A percentile compares a stretch with the other conserved stretches of the same genome.
Evolutionary conservation across 306 rosid species (phyloP).

Genomic region (Prunus persica): DNA sequence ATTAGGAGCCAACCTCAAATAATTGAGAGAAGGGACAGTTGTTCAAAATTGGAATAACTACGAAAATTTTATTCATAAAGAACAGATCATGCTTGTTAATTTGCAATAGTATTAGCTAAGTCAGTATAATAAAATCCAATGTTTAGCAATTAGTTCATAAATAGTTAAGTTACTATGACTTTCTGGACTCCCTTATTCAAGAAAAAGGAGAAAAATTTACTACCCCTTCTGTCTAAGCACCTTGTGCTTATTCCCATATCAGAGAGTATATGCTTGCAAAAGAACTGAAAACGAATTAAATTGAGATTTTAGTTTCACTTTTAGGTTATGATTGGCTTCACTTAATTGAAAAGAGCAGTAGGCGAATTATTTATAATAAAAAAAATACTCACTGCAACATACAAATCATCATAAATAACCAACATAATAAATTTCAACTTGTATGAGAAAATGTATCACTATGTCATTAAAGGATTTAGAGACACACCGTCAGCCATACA

Average conservation of each 20-base stretch:
- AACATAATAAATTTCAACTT: slow-evolving; percentile 1
- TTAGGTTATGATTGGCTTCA: background rate
- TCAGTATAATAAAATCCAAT: background rate
- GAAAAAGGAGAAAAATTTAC: background rate
- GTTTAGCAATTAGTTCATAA: background rate
- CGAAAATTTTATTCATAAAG: background rate
- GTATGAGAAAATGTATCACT: slow-evolving; percentile 9
- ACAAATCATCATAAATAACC: background rate
- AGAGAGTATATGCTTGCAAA: background rate
- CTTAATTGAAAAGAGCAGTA: background rate
- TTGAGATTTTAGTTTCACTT: no score
- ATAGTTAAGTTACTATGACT: background rate
- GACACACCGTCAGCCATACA: slow-evolving; percentile 41
- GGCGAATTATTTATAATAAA: background rate
- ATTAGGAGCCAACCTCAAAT: background rate
- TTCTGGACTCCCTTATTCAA: background rate
- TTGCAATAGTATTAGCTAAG: background rate
- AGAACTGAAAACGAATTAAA: background rate
- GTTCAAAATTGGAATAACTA: background rate
- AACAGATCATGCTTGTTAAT: slow-evolving; percentile 7
- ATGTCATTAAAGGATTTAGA: slow-evolving; percentile 14
- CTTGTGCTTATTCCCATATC: background rate
- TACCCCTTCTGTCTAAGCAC: background rate
- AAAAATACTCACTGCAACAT: background rate
- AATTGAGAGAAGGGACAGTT: background rate